These are phyloP conservation scores for Puccinia novopanici DNA, from an alignment of 1,284 basidiomycete genomes.

Conservation along the genomic window DNA sequence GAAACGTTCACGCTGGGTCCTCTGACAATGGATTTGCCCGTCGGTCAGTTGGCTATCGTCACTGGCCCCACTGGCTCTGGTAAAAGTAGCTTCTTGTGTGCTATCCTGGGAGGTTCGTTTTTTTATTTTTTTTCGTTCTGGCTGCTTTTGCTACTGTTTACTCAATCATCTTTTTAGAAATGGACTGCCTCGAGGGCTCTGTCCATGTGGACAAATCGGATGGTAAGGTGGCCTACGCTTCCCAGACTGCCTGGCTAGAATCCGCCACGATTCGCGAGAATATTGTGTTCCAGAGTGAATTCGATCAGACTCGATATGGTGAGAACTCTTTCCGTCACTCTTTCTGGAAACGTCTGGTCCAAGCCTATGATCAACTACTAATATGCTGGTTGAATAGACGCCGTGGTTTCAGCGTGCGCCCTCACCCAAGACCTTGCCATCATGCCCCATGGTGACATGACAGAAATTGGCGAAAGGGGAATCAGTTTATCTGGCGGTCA, in stretches of 20 bases:
- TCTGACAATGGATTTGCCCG: slow-evolving; percentile 25
- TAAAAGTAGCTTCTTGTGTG: slow-evolving; percentile 46
- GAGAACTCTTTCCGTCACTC: too few species aligned
- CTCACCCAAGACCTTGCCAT: slow-evolving; percentile 44
- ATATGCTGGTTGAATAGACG: slow-evolving; percentile 15
- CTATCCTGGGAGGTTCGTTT: slow-evolving; percentile 44
- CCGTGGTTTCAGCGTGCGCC: slow-evolving; percentile 42
- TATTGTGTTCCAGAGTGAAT: slow-evolving; percentile 43
- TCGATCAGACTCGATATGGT: slow-evolving; percentile 46
- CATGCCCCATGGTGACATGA: slow-evolving; percentile 49
- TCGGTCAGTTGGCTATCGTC: slow-evolving; percentile 42
- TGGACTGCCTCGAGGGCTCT: slow-evolving; percentile 41
- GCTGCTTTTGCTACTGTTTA: not conserved
- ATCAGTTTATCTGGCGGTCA: slow-evolving; percentile 51
- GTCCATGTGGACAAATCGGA: slow-evolving; percentile 43
- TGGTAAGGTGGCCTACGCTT: slow-evolving; percentile 42
- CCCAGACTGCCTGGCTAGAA: slow-evolving; percentile 49
- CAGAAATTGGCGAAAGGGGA: slow-evolving; percentile 51
- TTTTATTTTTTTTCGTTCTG: not conserved
- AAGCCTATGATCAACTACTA: not conserved
- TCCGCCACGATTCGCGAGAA: slow-evolving; percentile 48
- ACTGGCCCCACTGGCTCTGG: slow-evolving; percentile 50
- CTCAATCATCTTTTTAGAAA: slow-evolving; percentile 25
- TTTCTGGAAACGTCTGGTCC: not conserved
- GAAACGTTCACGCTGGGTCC: slow-evolving; percentile 38